phyloP scores from a whole-genome alignment of 306 rosid species.

The Acacia melanoxylon region DNA sequence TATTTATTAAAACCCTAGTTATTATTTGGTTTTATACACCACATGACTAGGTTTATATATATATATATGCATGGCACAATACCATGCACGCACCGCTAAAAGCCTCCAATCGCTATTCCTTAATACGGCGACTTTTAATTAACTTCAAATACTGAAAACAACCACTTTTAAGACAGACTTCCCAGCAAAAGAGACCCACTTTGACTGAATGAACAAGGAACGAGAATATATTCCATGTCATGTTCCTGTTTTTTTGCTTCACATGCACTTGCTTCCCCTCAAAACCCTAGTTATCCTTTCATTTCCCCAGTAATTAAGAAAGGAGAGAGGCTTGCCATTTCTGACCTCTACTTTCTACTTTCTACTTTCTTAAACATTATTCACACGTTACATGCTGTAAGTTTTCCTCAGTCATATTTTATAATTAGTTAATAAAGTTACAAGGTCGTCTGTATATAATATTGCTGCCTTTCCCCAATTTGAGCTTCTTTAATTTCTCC shows the following conservation, averaged over 20 bases:
- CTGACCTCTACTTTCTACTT: background rate
- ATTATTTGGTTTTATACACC: background rate
- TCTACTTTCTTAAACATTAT: background rate
- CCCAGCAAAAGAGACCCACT: background rate
- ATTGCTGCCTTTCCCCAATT: background rate
- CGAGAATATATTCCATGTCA: background rate
- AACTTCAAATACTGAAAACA: background rate
- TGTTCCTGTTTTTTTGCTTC: background rate
- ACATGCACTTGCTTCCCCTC: conserved; percentile 55
- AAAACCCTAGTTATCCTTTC: conserved; percentile 20
- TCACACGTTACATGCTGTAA: background rate
- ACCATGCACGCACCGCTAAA: background rate
- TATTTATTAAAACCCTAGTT: no score
- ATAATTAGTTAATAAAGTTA: background rate
- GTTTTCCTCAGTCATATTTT: background rate
- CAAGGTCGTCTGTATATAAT: background rate
- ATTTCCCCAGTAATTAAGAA: no score
- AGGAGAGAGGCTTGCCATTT: background rate
- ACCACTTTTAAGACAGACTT: background rate
- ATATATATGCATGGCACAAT: background rate
- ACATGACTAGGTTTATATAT: background rate
- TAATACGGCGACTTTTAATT: background rate
- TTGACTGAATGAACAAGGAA: background rate
- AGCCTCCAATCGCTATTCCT: background rate
- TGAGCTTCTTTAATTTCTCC: background rate